Percentiles rank a stretch among this genome's conserved stretches.
Conservation (phyloP, 805 yeast genomes). For the Candida jianshihensis region DNA sequence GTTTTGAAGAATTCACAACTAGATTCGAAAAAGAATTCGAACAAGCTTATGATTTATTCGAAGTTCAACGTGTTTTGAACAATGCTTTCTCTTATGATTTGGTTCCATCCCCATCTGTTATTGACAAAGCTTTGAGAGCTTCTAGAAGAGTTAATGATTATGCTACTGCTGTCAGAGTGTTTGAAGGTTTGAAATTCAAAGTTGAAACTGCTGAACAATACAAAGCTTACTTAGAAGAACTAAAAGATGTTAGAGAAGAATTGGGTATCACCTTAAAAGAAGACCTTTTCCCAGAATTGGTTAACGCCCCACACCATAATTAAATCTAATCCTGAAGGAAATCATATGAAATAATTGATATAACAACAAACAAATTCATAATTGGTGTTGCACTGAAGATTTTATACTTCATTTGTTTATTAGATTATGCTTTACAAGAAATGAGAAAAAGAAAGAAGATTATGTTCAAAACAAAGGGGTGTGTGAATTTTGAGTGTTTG, state of each 20-base stretch:
- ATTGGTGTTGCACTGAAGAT: neutral
- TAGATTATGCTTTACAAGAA: too few species aligned
- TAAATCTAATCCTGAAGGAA: constrained; percentile 3
- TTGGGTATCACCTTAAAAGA: constrained; percentile 91
- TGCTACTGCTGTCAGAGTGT: constrained; percentile 97
- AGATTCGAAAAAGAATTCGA: constrained; percentile 95
- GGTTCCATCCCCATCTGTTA: constrained; percentile 95
- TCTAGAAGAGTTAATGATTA: constrained; percentile 98
- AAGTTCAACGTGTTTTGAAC: constrained; percentile 91
- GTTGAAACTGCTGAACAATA: constrained; percentile 93
- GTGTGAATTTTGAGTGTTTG: neutral
- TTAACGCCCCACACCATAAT: constrained; percentile 18
- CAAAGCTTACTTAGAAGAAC: constrained; percentile 91
- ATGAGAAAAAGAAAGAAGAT: neutral
- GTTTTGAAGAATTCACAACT: constrained; percentile 86
- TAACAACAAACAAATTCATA: neutral
- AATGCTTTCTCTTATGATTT: constrained; percentile 97
- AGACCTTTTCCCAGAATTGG: constrained; percentile 56
- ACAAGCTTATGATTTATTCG: constrained; percentile 81
- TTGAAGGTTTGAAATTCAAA: constrained; percentile 94
- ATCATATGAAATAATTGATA: neutral
- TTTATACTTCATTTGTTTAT: too few species aligned
- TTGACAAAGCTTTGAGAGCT: constrained; percentile 93
- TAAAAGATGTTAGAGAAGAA: constrained; percentile 85
- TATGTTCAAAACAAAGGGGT: neutral